Conservation (phyloP, 2,329 filamentous ascomycete species). For the Ophiostoma triangulosporum region DNA sequence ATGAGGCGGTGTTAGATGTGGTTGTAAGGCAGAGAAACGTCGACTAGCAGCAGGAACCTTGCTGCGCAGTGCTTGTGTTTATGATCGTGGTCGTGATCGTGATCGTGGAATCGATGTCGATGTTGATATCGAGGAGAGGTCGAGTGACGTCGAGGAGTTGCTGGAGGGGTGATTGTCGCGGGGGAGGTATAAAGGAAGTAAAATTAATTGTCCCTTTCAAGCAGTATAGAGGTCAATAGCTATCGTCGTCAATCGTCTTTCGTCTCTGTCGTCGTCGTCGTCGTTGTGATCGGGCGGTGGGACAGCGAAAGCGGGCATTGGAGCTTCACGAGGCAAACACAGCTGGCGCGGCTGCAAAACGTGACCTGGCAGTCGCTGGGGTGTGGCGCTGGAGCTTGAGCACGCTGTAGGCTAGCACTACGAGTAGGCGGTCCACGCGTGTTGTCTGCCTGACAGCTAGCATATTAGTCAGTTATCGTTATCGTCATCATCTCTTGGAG, state of each 20-base stretch:
- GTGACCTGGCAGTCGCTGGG: conserved; percentile 10
- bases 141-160: background rate
- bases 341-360: conserved; percentile 22
- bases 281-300: background rate
- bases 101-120: background rate
- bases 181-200: no score
- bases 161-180: background rate
- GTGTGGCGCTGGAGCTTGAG: background rate
- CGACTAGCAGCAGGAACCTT: background rate
- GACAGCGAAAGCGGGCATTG: background rate
- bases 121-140: background rate
- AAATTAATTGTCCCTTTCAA: background rate
- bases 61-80: background rate
- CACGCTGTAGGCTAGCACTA: background rate
- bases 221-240: background rate
- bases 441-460: conserved; percentile 7
- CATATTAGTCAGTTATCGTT: background rate
- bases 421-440: conserved; percentile 8
- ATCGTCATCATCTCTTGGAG: background rate
- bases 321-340: conserved; percentile 20
- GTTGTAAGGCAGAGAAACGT: background rate
- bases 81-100: background rate
- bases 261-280: conserved; percentile 2
- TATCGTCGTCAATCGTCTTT: background rate
- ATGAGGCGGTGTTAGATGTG: background rate